Evolutionary conservation across 371 early-diverging fungal species (phyloP), one percentile per base, ranked within the genome.

Genomic region (Syncephalastrum monosporum): DNA sequence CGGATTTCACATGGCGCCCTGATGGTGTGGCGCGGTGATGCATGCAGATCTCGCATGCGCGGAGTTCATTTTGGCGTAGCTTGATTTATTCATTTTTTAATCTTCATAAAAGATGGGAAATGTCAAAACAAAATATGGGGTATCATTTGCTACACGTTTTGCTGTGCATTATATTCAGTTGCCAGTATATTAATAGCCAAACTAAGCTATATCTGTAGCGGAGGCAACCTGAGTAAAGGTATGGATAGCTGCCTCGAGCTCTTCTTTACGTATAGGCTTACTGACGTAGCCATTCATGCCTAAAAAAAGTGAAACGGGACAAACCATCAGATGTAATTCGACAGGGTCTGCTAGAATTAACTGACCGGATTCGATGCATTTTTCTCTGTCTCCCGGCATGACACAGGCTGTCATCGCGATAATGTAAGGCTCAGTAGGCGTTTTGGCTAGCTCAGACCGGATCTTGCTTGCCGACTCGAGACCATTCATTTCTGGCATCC

Each of bases 401-500:
- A 81, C 81, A 43, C 81, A 81, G 0, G 81, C 81, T 0, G 81
- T 81, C 70, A 81, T 66, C n/a, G 81, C 79, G 47, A 81, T 75
- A 17, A 81, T 77, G 27, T 79, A 79, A 0, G 81, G 81, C 3
- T 66, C 64, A 7, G 62, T 60, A 0, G 57, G 17, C 7, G 71
- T 61, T 3, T 33, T 45, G 12, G 74, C 50, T 5, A 69, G 47
- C 17, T 72, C 64, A n/a, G 61, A 24, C 14, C 81, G 74, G 24
- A 82, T 81, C 38, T 70, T 74, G n/a, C 54, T 52, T 3, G 77
- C 52, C 0, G 79, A 75, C 48, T 77, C 79, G 10, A 80, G 47
- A 0, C 82, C 82, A 52, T 81, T 80, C 75, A 82, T 76, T 63
- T 74, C 74, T 25, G 81, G 82, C 82, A 82, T 80, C 81, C 79